Evolutionary conservation across 169 alveolate species (phyloP), one percentile per base, ranked within the genome.

Genomic region (Cryptosporidium parvum): DNA sequence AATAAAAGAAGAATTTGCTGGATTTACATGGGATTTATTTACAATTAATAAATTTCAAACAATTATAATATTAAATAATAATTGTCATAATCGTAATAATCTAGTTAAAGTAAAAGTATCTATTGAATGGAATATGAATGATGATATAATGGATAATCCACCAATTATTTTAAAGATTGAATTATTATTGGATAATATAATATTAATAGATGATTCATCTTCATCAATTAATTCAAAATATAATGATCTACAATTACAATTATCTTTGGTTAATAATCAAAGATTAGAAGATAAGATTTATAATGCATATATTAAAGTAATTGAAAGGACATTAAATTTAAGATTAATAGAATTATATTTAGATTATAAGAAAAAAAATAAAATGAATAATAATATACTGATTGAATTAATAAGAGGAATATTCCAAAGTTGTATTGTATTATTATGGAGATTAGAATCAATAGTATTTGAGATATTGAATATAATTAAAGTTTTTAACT

Each of bases 11-110:
- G 89, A 58, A 37, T 80, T 80, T 42, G 89, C 80, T 31, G 89
- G 89, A 44, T 80, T 80, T 48, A 80, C 89, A 26, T 80, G 89
- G 89, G 75, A 80, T 48, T 48, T 62, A 29, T 80, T 80, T 44
- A 80, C 89, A n/a, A 62, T 42, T 3, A 80, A 80, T 45, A 80
- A 65, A 42, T 80, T 80, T 45, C 89, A 80, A 65, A 65, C 89
- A 29, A 61, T 62, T 4, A 45, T 80, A 44, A 21, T 59, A 12
- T 42, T 80, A 26, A 56, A 62, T 59, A 65, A 65, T 29, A 65
- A n/a, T 65, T 31, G 72, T 65, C 1, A 56, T 56, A 65, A 65
- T 65, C 72, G 29, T 3, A 37, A 52, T 65, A 65, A 65, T 33
- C 26, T 56, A 26, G n/a, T 56, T 56, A 80, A 80, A 65, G 33